These are phyloP conservation scores for Alectoria sarmentosa DNA, from an alignment of 495 filamentous ascomycete genomes.

Conservation along the genomic window DNA sequence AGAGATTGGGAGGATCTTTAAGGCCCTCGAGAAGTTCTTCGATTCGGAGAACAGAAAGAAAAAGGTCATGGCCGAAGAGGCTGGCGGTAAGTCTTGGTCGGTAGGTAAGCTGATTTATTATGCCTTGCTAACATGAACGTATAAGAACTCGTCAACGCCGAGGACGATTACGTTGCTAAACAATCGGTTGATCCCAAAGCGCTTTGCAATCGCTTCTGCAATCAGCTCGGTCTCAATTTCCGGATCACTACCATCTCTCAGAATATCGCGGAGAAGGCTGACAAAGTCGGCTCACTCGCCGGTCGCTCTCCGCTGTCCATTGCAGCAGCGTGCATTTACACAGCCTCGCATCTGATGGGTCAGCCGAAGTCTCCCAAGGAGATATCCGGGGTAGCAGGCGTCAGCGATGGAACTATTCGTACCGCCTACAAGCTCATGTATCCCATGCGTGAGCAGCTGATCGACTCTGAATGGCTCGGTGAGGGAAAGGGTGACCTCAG, in stretches of 20 bases:
- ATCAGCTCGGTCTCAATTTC: slow-evolving; percentile 62
- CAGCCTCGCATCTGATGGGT: slow-evolving; percentile 78
- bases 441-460: slow-evolving; percentile 59
- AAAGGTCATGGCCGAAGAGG: slow-evolving; percentile 40
- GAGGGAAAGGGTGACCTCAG: slow-evolving; percentile 61
- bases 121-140: slow-evolving; percentile 9
- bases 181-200: slow-evolving; percentile 76
- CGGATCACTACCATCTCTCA: slow-evolving; percentile 64
- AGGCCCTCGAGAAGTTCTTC: slow-evolving; percentile 82
- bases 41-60: slow-evolving; percentile 50
- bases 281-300: slow-evolving; percentile 66
- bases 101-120: slow-evolving; percentile 1
- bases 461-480: slow-evolving; percentile 67
- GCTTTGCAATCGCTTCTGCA: slow-evolving; percentile 83
- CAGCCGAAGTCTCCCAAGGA: slow-evolving; percentile 73
- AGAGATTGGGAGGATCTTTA: slow-evolving; percentile 95
- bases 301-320: slow-evolving; percentile 92
- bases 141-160: slow-evolving; percentile 34
- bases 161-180: slow-evolving; percentile 62
- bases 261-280: slow-evolving; percentile 65
- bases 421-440: slow-evolving; percentile 89
- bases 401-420: slow-evolving; percentile 93
- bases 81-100: slow-evolving; percentile 38
- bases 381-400: slow-evolving; percentile 71
- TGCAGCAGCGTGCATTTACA: slow-evolving; percentile 93